Evolutionary conservation across 2,329 filamentous ascomycete species (phyloP).

Genomic region (Fusarium proliferatum): DNA sequence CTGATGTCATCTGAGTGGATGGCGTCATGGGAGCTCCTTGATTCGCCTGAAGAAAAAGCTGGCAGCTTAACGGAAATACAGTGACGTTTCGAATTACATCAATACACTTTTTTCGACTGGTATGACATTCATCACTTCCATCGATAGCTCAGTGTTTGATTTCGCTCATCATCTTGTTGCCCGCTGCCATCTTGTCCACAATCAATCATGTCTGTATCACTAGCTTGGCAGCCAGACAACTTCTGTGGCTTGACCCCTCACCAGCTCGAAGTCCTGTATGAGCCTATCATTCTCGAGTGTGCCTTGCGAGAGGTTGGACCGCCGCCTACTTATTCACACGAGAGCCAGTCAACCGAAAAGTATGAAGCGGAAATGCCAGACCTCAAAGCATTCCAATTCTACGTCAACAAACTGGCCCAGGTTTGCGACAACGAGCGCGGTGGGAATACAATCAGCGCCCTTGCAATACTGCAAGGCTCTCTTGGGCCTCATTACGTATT

Average conservation of each 20-base stretch:
- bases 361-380: not conserved
- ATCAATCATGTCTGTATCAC: not conserved
- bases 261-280: not conserved
- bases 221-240: not conserved
- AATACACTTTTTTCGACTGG: too few relatives aligned
- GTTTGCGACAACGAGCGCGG: not conserved
- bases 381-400: not conserved
- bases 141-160: not conserved
- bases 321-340: not conserved
- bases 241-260: not conserved
- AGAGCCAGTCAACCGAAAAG: not conserved
- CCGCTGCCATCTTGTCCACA: not conserved
- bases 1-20: too few relatives aligned
- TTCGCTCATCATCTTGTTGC: not conserved
- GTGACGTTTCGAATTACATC: too few relatives aligned
- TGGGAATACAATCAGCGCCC: not conserved
- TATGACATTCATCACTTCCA: not conserved
- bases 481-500: not conserved
- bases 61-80: too few relatives aligned
- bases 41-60: too few relatives aligned
- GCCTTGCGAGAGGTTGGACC: not conserved
- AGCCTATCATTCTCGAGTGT: not conserved
- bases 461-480: not conserved
- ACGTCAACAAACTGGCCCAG: not conserved
- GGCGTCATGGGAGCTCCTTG: too few relatives aligned